These are phyloP conservation scores for Plantago major DNA, from an alignment of 257 asterid genomes.

Conservation along the genomic window DNA sequence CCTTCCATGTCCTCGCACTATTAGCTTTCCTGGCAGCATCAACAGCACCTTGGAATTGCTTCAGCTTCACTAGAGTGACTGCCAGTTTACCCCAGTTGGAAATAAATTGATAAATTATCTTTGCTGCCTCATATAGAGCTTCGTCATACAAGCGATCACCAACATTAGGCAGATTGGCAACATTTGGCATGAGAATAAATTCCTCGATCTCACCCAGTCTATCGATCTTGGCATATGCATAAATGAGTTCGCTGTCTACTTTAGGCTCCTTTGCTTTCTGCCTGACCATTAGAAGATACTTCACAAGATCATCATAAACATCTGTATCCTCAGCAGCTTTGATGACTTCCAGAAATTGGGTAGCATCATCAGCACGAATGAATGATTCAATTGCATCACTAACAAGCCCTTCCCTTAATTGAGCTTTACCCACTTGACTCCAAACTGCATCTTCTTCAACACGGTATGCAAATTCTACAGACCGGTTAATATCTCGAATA, in stretches of 20 bases:
- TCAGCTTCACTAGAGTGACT: conserved; percentile 70
- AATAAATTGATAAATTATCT: conserved; percentile 81
- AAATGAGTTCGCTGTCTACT: conserved; percentile 97
- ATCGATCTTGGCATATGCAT: conserved; percentile 96
- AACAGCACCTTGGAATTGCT: conserved; percentile 95
- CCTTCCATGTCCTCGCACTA: conserved; percentile 95
- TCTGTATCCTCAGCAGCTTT: conserved; percentile 81
- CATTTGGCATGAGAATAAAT: conserved; percentile 97
- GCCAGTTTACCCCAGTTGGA: conserved; percentile 99
- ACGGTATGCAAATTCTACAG: conserved; percentile 97
- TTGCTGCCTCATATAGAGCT: conserved; percentile 96
- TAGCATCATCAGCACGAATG: conserved; percentile 95
- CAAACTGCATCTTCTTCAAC: conserved; percentile 99
- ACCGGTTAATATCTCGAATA: conserved; percentile 86
- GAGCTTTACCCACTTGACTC: conserved; percentile 99
- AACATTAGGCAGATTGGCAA: conserved; percentile 94
- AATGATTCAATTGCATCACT: conserved; percentile 98
- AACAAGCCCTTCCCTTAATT: conserved; percentile 92
- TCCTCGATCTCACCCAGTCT: conserved; percentile 93
- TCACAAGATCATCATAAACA: conserved; percentile 92
- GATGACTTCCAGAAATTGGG: conserved; percentile 86
- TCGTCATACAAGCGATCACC: conserved; percentile 99
- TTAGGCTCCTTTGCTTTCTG: conserved; percentile 92
- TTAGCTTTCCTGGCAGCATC: conserved; percentile 98
- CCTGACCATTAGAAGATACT: conserved; percentile 95